Conservation (phyloP, 768 basidiomycete genomes). For the Lepiota subincarnata region DNA sequence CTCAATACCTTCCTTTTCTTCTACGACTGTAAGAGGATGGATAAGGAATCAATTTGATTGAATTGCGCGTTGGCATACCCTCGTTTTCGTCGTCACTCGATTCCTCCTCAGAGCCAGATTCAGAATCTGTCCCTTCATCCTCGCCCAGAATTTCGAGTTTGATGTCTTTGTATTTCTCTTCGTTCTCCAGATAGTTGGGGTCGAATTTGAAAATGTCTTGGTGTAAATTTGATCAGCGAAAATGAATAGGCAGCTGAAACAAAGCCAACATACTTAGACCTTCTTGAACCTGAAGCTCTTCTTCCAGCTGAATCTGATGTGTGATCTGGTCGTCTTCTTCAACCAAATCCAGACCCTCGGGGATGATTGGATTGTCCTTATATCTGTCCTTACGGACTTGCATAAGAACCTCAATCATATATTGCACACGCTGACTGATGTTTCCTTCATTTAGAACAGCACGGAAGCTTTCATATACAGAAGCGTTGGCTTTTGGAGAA, state of each 20-base stretch:
- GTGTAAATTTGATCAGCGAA: conserved; percentile 12
- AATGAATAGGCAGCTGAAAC: not conserved
- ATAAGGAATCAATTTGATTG: not conserved
- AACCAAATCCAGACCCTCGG: conserved; percentile 93
- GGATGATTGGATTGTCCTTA: conserved; percentile 95
- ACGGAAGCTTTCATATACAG: conserved; percentile 94
- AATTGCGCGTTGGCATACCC: conserved; percentile 29
- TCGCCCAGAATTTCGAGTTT: conserved; percentile 93
- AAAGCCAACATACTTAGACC: conserved; percentile 71
- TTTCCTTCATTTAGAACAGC: conserved; percentile 92
- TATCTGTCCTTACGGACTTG: conserved; percentile 98
- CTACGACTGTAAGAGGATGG: conserved; percentile 42
- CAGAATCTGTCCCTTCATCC: conserved; percentile 62
- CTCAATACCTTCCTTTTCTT: conserved; percentile 85
- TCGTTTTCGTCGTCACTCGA: conserved; percentile 63
- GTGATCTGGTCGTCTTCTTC: conserved; percentile 99
- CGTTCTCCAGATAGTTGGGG: conserved; percentile 81
- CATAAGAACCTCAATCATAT: conserved; percentile 99
- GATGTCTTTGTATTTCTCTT: conserved; percentile 90
- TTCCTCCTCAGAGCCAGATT: conserved; percentile 57
- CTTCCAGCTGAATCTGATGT: conserved; percentile 88
- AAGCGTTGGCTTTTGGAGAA: conserved; percentile 92
- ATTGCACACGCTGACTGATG: conserved; percentile 96
- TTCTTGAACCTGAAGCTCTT: conserved; percentile 92
- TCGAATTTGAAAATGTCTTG: conserved; percentile 95